A percentile compares a stretch with the other conserved stretches of the same genome.
These are phyloP conservation scores for Tolypocladium amazonense DNA, from an alignment of 2,329 filamentous ascomycete species.

Conservation along the genomic window DNA sequence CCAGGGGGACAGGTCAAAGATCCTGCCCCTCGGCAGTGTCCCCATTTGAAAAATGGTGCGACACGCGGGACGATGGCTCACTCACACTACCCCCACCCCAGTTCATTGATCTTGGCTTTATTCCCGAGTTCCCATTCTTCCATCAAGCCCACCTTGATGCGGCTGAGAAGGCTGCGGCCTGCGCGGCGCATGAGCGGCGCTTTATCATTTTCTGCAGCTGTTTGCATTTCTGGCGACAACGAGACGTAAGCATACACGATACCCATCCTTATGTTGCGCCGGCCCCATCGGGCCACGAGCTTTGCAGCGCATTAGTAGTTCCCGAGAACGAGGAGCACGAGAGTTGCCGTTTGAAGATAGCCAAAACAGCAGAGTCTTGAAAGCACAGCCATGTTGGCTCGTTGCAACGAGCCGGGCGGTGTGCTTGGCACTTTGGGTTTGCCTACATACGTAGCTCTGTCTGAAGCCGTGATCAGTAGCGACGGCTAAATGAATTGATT, in stretches of 20 bases:
- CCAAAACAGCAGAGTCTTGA: neutral
- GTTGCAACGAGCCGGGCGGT: neutral
- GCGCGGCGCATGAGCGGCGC: neutral
- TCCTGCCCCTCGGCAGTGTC: constrained; percentile 46
- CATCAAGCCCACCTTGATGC: neutral
- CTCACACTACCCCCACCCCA: neutral
- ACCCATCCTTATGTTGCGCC: neutral
- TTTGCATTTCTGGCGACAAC: constrained; percentile 1
- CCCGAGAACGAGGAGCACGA: neutral
- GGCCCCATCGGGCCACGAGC: neutral
- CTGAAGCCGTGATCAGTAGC: neutral
- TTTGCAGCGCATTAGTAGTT: neutral
- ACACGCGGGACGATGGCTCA: neutral
- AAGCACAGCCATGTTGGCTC: neutral
- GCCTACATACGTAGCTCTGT: constrained; percentile 1
- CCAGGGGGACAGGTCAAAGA: constrained; percentile 51
- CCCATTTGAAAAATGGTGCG: constrained; percentile 16
- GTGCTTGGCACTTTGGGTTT: neutral
- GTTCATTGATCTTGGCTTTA: neutral
- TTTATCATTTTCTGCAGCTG: neutral
- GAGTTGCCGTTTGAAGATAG: neutral
- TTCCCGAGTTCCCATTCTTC: neutral
- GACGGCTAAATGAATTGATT: neutral
- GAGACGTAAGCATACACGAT: constrained; percentile 4
- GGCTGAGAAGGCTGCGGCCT: neutral